phyloP scores from a whole-genome alignment of 108 stramenopile genomes.

The Nitzschia sp. region DNA sequence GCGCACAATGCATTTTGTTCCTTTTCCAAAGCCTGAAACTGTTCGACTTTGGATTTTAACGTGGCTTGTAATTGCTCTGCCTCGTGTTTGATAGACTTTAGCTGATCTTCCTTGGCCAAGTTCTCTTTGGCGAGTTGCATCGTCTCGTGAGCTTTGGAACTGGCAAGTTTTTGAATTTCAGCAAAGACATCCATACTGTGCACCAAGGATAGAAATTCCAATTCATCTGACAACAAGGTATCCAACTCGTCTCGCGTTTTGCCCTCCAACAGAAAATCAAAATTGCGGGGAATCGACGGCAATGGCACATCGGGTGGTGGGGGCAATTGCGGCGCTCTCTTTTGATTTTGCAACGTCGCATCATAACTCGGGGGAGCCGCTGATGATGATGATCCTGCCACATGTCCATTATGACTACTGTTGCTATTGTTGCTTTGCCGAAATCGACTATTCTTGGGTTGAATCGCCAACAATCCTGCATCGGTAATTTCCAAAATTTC shows the following conservation, averaged over 20 bases:
- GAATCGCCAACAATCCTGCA: slow-evolving; percentile 48
- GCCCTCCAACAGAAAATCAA: slow-evolving; percentile 46
- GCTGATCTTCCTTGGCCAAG: slow-evolving; percentile 40
- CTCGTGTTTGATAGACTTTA: slow-evolving; percentile 37
- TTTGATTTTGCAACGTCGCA: slow-evolving; percentile 4
- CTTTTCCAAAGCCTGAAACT: slow-evolving; percentile 52
- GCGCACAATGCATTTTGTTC: slow-evolving; percentile 48
- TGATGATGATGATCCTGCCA: background rate
- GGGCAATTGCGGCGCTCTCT: background rate
- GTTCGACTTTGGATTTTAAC: slow-evolving; percentile 45
- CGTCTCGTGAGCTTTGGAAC: slow-evolving; percentile 48
- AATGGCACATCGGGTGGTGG: slow-evolving; percentile 42
- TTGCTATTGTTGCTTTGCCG: slow-evolving; percentile 1
- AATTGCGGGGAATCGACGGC: slow-evolving; percentile 60
- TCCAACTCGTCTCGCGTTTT: slow-evolving; percentile 57
- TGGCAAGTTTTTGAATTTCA: slow-evolving; percentile 40
- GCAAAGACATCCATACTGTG: slow-evolving; percentile 43
- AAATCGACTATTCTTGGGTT: slow-evolving; percentile 32
- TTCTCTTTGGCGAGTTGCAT: slow-evolving; percentile 49
- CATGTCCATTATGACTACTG: background rate
- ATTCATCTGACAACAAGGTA: slow-evolving; percentile 53
- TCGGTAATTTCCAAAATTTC: slow-evolving; percentile 68
- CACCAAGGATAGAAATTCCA: slow-evolving; percentile 42
- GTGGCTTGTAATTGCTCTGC: slow-evolving; percentile 44
- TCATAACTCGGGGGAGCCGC: slow-evolving; percentile 44